Conservation (phyloP, 306 rosid genomes). For the Crataegus laevigata region DNA sequence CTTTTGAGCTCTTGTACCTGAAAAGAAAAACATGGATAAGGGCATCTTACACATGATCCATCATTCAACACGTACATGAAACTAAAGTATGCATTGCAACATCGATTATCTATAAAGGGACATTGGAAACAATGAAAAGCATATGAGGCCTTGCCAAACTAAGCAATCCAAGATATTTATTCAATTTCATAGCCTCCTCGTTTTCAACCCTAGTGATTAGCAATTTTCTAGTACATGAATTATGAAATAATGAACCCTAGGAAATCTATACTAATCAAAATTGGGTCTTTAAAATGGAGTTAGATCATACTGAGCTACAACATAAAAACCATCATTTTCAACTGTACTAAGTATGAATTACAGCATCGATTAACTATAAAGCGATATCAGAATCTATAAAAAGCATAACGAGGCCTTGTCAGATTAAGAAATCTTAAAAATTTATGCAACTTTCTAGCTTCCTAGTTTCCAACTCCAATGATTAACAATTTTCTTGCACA, state of each 20-base stretch:
- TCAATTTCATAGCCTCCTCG: not conserved
- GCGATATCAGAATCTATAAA: not conserved
- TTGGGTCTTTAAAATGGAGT: not conserved
- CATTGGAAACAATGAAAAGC: not conserved
- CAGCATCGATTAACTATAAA: not conserved
- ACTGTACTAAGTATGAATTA: not conserved
- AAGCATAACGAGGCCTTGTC: not conserved
- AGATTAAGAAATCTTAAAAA: not conserved
- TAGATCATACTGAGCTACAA: not conserved
- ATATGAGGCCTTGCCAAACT: not conserved
- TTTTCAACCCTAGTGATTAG: not conserved
- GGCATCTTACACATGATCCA: not conserved
- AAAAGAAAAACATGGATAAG: slow-evolving; percentile 12
- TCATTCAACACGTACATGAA: not conserved
- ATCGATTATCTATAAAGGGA: not conserved
- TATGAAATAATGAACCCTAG: no score
- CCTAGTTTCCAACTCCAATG: not conserved
- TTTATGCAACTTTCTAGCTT: not conserved
- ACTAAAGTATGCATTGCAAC: not conserved
- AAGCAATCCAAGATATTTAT: not conserved
- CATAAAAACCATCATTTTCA: not conserved
- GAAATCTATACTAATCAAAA: not conserved
- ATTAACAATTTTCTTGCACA: not conserved
- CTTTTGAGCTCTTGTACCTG: slow-evolving; percentile 63
- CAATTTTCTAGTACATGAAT: no score